A percentile compares a stretch with the other conserved stretches of the same genome.
phyloP scores from a whole-genome alignment of 768 basidiomycete genomes.

The Lactarius psammicola region DNA sequence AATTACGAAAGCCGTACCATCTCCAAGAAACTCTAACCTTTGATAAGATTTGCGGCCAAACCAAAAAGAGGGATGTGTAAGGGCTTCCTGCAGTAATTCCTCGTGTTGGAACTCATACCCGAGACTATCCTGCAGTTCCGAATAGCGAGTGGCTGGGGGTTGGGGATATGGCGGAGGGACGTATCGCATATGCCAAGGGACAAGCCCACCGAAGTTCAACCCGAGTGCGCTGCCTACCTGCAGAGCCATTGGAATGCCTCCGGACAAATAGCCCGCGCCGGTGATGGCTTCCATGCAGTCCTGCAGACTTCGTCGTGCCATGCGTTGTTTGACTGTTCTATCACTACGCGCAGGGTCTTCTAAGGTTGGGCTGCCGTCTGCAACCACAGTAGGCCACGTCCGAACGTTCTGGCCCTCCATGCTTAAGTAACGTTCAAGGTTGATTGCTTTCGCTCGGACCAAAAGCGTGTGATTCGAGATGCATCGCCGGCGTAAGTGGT shows the following conservation, averaged over 20 bases:
- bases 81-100: conserved; percentile 67
- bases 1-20: conserved; percentile 53
- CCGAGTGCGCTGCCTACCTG: conserved; percentile 61
- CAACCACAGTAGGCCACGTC: conserved; percentile 57
- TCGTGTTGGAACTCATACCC: conserved; percentile 68
- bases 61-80: conserved; percentile 83
- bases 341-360: conserved; percentile 28
- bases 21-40: conserved; percentile 85
- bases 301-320: conserved; percentile 70
- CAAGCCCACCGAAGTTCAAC: conserved; percentile 67
- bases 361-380: conserved; percentile 39
- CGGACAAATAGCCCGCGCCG: conserved; percentile 72
- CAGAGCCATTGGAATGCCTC: conserved; percentile 70
- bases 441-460: conserved; percentile 59
- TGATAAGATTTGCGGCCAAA: conserved; percentile 68
- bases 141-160: conserved; percentile 48
- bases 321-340: conserved; percentile 44
- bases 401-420: conserved; percentile 53
- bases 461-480: conserved; percentile 74
- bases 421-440: conserved; percentile 62
- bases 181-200: conserved; percentile 68
- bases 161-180: conserved; percentile 35
- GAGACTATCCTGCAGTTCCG: conserved; percentile 55
- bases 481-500: conserved; percentile 56
- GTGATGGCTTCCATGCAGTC: conserved; percentile 88